A percentile compares a stretch with the other conserved stretches of the same genome.
Evolutionary conservation across 2,329 filamentous ascomycete species (phyloP).

Genomic region (Hawksworthiomyces lignivorus): DNA sequence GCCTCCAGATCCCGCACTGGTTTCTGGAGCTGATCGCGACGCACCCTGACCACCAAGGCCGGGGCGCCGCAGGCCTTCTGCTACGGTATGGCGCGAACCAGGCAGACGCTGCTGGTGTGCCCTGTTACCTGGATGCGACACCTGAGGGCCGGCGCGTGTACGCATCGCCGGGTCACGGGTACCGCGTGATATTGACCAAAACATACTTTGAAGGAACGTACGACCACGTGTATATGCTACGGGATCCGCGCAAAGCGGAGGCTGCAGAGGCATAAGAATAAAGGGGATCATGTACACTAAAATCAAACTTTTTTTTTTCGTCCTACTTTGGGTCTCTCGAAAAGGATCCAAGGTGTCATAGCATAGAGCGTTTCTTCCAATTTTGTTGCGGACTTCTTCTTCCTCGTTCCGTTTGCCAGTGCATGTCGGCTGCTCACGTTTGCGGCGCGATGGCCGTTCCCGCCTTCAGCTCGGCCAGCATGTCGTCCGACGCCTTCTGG

Average conservation of each 20-base stretch:
- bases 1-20: constrained; percentile 29
- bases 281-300: too few relatives aligned
- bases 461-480: constrained; percentile 4
- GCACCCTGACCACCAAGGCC: constrained; percentile 33
- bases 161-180: constrained; percentile 35
- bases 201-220: constrained; percentile 26
- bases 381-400: too few relatives aligned
- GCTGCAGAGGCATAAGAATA: not conserved
- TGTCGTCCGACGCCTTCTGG: constrained; percentile 9
- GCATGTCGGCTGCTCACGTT: too few relatives aligned
- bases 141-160: constrained; percentile 39
- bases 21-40: constrained; percentile 42
- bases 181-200: constrained; percentile 29
- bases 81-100: constrained; percentile 39
- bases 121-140: constrained; percentile 45
- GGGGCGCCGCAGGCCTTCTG: constrained; percentile 35
- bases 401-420: too few relatives aligned
- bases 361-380: too few relatives aligned
- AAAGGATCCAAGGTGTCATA: too few relatives aligned
- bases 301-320: too few relatives aligned
- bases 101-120: constrained; percentile 34
- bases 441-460: too few relatives aligned
- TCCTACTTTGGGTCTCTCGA: too few relatives aligned
- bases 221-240: constrained; percentile 28
- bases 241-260: constrained; percentile 2